These are phyloP conservation scores for Gigaspora rosea DNA, from an alignment of 192 early-diverging fungal genomes.

Conservation along the genomic window DNA sequence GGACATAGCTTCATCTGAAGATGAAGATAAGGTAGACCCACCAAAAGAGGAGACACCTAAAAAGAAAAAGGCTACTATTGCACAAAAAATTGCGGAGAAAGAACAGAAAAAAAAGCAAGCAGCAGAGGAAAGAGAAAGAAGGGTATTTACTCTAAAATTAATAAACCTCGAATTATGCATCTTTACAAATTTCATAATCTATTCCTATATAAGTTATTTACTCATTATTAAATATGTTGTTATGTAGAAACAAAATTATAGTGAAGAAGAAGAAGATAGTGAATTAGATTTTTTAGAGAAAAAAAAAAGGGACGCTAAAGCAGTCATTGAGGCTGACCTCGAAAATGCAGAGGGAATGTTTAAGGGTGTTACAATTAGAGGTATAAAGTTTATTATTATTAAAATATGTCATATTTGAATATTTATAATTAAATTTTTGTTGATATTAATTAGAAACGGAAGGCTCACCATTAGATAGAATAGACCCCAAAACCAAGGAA, in stretches of 20 bases:
- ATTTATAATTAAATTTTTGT: neutral
- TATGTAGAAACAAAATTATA: constrained; percentile 28
- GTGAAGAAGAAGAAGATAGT: constrained; percentile 36
- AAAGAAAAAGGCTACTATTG: constrained; percentile 55
- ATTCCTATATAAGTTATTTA: neutral
- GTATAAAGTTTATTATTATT: constrained; percentile 25
- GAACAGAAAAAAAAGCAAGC: constrained; percentile 44
- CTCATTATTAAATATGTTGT: neutral
- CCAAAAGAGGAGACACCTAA: constrained; percentile 38
- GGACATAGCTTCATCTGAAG: constrained; percentile 64
- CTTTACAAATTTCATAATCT: neutral
- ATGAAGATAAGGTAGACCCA: constrained; percentile 46
- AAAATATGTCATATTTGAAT: neutral
- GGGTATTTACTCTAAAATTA: constrained; percentile 8
- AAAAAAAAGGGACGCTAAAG: constrained; percentile 55
- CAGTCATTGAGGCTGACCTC: constrained; percentile 65
- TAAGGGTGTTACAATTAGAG: constrained; percentile 60
- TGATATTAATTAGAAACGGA: constrained; percentile 13
- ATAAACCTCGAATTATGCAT: neutral
- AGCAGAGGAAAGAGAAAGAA: constrained; percentile 39
- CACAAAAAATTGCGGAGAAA: constrained; percentile 65
- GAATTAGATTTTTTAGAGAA: constrained; percentile 59
- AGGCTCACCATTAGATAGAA: constrained; percentile 37
- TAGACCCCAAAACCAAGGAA: constrained; percentile 66
- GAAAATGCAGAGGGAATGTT: constrained; percentile 66